Evolutionary conservation across 2,329 filamentous ascomycete genomes (phyloP), one percentile per base, ranked within the genome.

Genomic region (Corynespora cassiicola): DNA sequence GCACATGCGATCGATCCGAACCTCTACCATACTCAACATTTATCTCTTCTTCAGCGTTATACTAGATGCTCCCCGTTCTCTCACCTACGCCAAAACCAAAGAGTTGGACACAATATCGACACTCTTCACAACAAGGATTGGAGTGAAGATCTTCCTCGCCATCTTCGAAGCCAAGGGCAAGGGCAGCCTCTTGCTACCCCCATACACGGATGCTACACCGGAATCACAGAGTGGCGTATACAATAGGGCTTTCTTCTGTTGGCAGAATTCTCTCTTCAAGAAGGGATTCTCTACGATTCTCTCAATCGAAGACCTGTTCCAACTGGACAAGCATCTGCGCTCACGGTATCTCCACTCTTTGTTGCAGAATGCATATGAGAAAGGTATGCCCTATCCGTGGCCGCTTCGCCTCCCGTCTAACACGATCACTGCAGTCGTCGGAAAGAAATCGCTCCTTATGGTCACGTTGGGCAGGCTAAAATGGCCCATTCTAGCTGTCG

Each of bases 181-280:
- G 51, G 55, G 67, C 28, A 47, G 51, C 4, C 62, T 75, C 5
- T 57, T 78, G 3, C 58, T 66, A 10, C 45, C 58, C 3, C 60
- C 68, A 16, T 75, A 71, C 30, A 57, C 62, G 1, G 45, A 54
- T 2, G 70, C 67, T 26, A 76, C 78, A 1, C 72, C 69, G 0
- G 80, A 84, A 51, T 73, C 73, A 3, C 80, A 74, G 2, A 76
- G 73, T 30, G 72, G 77, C 3, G 62, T 78, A n/a, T 75, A 75
- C 46, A 79, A 68, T 42, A 65, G 68, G 27, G 62, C 60, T 0
- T 59, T 78, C 9, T 81, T 81, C 51, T 75, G 70, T 66, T 82
- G 79, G 79, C 57, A 81, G 32, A 79, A 75, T 40, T 68, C 70
- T 2, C 54, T 83, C 6, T 74, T 84, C 26, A 67, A 67, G 17